Base-by-base conservation (phyloP, 106 monocot species). In the Acanthochlamys bracteata region DNA sequence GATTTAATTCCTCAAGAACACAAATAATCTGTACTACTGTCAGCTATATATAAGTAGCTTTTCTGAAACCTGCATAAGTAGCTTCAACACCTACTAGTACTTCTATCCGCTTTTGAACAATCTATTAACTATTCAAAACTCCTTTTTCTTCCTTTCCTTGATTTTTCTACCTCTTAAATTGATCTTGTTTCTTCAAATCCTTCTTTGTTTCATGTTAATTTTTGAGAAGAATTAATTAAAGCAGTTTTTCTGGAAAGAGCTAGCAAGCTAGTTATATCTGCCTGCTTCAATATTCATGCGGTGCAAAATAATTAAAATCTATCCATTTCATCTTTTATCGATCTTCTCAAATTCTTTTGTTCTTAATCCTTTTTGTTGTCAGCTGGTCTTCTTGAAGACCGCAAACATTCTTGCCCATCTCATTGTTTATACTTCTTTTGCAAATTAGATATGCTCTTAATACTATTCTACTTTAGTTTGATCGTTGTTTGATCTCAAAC, bases 341-440 rank as follows among this genome's bases (percentile, higher is more conserved):
- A 55, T 55, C 55, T 55, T 20, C 22, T 13, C 15, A 10, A 20
- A 20, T 55, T 55, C 55, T 21, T 55, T 55, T 20, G 16, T 22
- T 20, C n/a, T 13, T 51, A 51, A 55, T 17, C 55, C 9, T 55
- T 3, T 15, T 51, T 13, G 51, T 51, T 51, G 51, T 51, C 51
- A 15, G 51, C n/a, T 51, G n/a, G 3, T 55, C 20, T 55, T 55
- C 55, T 55, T 55, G 55, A 55, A 55, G 20, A 55, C 55, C 55
- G 21, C 55, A 22, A 55, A 55, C 3, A 10, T 20, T 21, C 21
- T 19, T 10, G 12, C 55, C 10, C 10, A 3, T 20, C 20, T 10
- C 20, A 7, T 55, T 55, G 55, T 19, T 10, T 55, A n/a, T n/a
- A n/a, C 13, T 9, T 8, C n/a, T 8, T 51, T 13, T 13, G n/a